Percentiles rank a stretch among this genome's conserved stretches.
Conservation (phyloP, 140 eudicot genomes). For the Erigeron philadelphicus region DNA sequence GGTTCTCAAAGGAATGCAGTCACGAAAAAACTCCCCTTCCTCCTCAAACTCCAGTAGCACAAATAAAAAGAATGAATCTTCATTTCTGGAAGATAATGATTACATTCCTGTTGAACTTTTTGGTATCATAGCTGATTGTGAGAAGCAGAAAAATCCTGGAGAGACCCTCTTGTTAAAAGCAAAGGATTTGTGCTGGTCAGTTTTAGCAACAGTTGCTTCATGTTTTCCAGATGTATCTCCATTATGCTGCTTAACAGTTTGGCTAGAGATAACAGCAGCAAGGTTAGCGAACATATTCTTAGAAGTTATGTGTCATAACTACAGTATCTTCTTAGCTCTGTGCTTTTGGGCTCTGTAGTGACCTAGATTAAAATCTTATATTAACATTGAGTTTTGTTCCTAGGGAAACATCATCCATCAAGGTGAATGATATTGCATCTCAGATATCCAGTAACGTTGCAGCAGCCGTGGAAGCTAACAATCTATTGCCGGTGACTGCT, state of each 20-base stretch:
- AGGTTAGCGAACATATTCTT: conserved; percentile 43
- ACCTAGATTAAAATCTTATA: conserved; percentile 10
- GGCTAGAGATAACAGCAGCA: conserved; percentile 98
- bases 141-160: conserved; percentile 72
- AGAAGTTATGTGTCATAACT: conserved; percentile 20
- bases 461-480: conserved; percentile 88
- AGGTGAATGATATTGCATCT: conserved; percentile 83
- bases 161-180: conserved; percentile 85
- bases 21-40: conserved; percentile 39
- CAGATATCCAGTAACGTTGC: conserved; percentile 73
- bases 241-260: conserved; percentile 76
- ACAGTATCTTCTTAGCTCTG: conserved; percentile 20
- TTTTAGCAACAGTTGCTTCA: conserved; percentile 85
- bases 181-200: conserved; percentile 86
- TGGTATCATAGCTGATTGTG: conserved; percentile 85
- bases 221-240: conserved; percentile 92
- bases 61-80: conserved; percentile 39
- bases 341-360: conserved; percentile 13
- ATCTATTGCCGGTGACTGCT: conserved; percentile 56
- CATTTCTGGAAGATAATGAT: conserved; percentile 41
- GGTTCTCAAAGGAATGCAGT: conserved; percentile 77
- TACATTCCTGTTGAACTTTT: conserved; percentile 70
- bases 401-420: conserved; percentile 85
- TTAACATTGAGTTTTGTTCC: conserved; percentile 19
- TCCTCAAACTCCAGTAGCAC: conserved; percentile 43